Base-by-base conservation (phyloP, 1,284 basidiomycete genomes). In the Macrocystidia cucumis region DNA sequence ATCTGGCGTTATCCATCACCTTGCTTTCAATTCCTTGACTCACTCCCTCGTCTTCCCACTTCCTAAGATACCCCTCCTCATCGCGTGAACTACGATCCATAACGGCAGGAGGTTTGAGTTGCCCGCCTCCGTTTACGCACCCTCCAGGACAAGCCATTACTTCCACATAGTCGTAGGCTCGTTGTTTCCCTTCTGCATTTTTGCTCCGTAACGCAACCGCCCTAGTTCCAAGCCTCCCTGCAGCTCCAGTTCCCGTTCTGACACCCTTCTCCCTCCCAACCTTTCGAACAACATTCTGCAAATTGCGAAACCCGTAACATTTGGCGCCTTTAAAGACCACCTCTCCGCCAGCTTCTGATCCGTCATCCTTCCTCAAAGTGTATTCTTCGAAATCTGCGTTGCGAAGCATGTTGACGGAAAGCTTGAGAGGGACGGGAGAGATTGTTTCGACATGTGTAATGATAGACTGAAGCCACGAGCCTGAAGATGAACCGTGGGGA, bases 111-210 rank as follows among this genome's bases (percentile, higher is more conserved):
- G 76, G 78, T 45, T 83, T 81, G 49, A 93, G 68, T 62, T 98
- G 96, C 1, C 96, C 96, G 17, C 96, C 95, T 2, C 96, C 95
- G 52, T 98, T 98, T 32, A 97, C 90, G 55, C 96, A 98, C 4
- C 96, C 96, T 0, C 87, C 80, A 0, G 96, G 96, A 63, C 96
- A 99, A 14, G 96, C 96, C 96, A 99, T 98, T 42, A 99, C 92
- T 53, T 99, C 96, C 32, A 98, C 85, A 57, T 95, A 98, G 61
- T 98, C 95, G 56, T 95, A 88, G 21, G 75, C 68, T 48, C 64
- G 67, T 35, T 75, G 73, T 41, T 72, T 66, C 31, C 56, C 60
- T 20, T 55, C 59, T 11, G 38, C 59, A 8, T 51, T 54, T 24
- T 32, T 46, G 8, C 44, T 38, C 46, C 37, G 38, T 44, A 33